phyloP scores from a whole-genome alignment of 2,329 filamentous ascomycete species.

The Arthroderma uncinatum region DNA sequence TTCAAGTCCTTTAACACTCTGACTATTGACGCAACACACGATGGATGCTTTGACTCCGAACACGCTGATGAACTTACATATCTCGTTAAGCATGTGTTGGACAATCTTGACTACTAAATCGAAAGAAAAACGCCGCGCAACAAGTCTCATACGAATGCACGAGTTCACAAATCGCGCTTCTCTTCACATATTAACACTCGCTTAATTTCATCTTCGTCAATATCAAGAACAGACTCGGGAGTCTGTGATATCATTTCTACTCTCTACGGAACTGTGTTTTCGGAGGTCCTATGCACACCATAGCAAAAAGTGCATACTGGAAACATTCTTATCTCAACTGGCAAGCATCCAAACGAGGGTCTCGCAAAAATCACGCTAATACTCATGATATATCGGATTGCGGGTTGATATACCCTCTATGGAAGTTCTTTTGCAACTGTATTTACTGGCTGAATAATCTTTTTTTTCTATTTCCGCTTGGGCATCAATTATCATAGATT shows the following conservation, averaged over 20 bases:
- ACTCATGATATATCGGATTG: too few relatives aligned
- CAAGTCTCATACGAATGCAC: neutral
- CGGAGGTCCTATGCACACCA: slow-evolving; percentile 1
- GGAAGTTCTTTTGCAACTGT: neutral
- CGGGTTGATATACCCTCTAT: neutral
- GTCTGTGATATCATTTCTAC: neutral
- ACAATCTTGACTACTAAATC: slow-evolving; percentile 5
- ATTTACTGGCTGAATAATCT: neutral
- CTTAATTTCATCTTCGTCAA: neutral
- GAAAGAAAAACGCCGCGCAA: neutral
- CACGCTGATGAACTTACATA: slow-evolving; percentile 7
- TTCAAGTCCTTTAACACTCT: slow-evolving; percentile 6
- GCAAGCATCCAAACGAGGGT: neutral
- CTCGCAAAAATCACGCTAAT: neutral
- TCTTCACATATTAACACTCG: neutral
- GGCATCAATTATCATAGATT: neutral
- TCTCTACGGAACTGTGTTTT: neutral
- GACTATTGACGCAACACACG: slow-evolving; percentile 7
- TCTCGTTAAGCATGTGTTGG: slow-evolving; percentile 6
- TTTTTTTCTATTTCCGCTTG: neutral
- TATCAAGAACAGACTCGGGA: slow-evolving; percentile 1
- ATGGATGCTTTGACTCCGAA: slow-evolving; percentile 8
- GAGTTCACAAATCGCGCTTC: neutral
- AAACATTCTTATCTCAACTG: neutral
- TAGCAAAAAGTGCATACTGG: slow-evolving; percentile 1